These are phyloP conservation scores for Eremochloa ophiuroides DNA, from an alignment of 176 grass and related monocot species.

Conservation along the genomic window DNA sequence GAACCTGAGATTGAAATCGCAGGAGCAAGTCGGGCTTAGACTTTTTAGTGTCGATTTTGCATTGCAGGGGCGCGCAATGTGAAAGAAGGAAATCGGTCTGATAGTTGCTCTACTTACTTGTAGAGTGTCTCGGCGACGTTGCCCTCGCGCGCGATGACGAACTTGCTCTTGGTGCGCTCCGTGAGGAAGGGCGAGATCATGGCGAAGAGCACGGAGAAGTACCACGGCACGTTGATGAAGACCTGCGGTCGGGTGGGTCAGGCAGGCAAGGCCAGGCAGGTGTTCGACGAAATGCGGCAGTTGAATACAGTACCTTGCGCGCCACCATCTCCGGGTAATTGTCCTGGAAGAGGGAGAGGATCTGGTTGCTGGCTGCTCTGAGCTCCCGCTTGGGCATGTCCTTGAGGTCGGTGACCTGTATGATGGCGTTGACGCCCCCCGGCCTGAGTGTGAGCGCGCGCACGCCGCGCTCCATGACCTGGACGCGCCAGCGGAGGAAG, in stretches of 20 bases:
- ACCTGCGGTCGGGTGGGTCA: slow-evolving; percentile 29
- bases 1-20: slow-evolving; percentile 38
- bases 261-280: neutral
- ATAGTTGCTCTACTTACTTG: slow-evolving; percentile 35
- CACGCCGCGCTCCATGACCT: slow-evolving; percentile 93
- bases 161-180: slow-evolving; percentile 98
- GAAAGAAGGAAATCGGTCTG: neutral
- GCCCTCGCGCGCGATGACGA: slow-evolving; percentile 88
- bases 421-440: slow-evolving; percentile 84
- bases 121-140: slow-evolving; percentile 94
- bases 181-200: slow-evolving; percentile 94
- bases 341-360: slow-evolving; percentile 93
- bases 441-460: slow-evolving; percentile 74
- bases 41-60: neutral
- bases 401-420: slow-evolving; percentile 93
- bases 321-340: slow-evolving; percentile 98
- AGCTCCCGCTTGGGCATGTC: slow-evolving; percentile 97
- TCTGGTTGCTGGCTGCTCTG: slow-evolving; percentile 77
- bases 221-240: slow-evolving; percentile 97
- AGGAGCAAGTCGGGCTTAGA: neutral
- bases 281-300: neutral
- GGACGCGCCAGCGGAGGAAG: slow-evolving; percentile 93
- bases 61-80: neutral
- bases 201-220: slow-evolving; percentile 84
- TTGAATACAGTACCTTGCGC: slow-evolving; percentile 64